Conservation (phyloP, 805 yeast genomes). For the Sungouiozyma ichnusensis region DNA sequence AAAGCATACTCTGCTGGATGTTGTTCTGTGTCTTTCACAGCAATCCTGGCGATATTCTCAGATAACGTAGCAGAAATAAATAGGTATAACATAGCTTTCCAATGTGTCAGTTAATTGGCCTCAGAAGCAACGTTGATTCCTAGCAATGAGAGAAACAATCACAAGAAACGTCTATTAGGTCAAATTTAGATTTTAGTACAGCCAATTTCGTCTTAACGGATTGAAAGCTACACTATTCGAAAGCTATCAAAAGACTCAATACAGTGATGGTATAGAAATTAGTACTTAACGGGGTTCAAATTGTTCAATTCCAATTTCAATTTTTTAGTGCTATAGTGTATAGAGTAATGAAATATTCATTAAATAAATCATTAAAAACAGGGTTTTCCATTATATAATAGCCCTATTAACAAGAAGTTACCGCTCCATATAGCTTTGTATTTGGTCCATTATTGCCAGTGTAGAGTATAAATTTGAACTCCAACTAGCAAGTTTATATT, state of each 20-base stretch:
- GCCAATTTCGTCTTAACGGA: too few species aligned
- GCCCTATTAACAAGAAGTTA: too few species aligned
- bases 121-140: not conserved
- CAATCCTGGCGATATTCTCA: conserved; percentile 43
- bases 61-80: conserved; percentile 20
- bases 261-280: too few species aligned
- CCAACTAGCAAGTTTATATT: too few species aligned
- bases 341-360: not conserved
- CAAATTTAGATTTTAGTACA: not conserved
- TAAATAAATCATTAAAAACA: not conserved
- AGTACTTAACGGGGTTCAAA: too few species aligned
- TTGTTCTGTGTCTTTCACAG: conserved; percentile 48
- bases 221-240: not conserved
- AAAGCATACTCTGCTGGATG: conserved; percentile 70
- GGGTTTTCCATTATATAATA: not conserved
- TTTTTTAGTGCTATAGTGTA: too few species aligned
- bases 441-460: too few species aligned
- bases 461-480: too few species aligned
- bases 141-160: not conserved
- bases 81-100: conserved; percentile 19
- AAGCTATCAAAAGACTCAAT: too few species aligned
- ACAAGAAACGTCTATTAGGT: not conserved
- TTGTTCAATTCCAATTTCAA: too few species aligned
- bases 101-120: not conserved
- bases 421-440: too few species aligned